A percentile compares a stretch with the other conserved stretches of the same genome.
Conservation (phyloP, 148 eudicot genomes). For the Camellia japonica region DNA sequence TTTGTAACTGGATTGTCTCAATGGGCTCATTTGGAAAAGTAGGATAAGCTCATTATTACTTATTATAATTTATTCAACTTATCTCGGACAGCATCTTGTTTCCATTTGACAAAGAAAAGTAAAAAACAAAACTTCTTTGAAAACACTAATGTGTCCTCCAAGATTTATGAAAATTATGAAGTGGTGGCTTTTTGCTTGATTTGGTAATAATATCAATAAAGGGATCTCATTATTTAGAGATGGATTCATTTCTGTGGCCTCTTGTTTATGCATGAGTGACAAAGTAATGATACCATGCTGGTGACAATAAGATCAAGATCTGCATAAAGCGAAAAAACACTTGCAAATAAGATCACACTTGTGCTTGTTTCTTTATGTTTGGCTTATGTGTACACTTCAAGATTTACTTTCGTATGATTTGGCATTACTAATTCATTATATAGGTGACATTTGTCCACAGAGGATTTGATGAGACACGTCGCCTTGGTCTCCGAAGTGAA, state of each 20-base stretch:
- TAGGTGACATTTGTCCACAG: constrained; percentile 93
- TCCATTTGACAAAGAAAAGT: too few relatives aligned
- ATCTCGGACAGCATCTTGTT: too few relatives aligned
- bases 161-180: neutral
- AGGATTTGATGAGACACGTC: constrained; percentile 96
- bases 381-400: neutral
- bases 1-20: too few relatives aligned
- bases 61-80: too few relatives aligned
- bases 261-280: neutral
- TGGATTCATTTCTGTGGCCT: neutral
- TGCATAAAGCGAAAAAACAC: neutral
- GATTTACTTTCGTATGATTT: constrained; percentile 7
- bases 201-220: neutral
- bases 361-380: neutral
- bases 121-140: too few relatives aligned
- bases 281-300: neutral
- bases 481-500: constrained; percentile 83
- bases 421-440: constrained; percentile 7
- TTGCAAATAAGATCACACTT: neutral
- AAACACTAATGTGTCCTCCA: too few relatives aligned
- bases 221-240: constrained; percentile 1
- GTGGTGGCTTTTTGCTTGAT: neutral
- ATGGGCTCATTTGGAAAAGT: too few relatives aligned
- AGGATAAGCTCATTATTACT: too few relatives aligned
- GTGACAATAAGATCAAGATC: neutral